Evolutionary conservation across 2,329 filamentous ascomycete species (phyloP).

Genomic region (Aspergillaceae sp.): DNA sequence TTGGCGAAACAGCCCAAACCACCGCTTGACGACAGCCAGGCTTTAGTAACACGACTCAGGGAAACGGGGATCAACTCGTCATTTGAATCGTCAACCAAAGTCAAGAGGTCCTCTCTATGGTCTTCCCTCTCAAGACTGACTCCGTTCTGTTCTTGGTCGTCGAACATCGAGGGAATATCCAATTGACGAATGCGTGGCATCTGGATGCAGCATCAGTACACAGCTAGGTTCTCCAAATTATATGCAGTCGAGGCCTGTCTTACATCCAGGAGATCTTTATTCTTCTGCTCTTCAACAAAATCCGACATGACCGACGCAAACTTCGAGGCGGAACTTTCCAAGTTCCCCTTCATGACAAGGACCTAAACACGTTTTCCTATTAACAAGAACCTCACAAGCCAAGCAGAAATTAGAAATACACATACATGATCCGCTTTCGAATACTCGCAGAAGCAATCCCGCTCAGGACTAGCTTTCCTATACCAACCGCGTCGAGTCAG

Average conservation of each 20-base stretch:
- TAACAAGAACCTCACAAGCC: background rate
- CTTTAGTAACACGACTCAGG: slow-evolving; percentile 9
- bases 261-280: slow-evolving; percentile 27
- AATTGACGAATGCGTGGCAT: slow-evolving; percentile 21
- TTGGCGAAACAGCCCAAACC: slow-evolving; percentile 17
- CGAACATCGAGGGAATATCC: slow-evolving; percentile 9
- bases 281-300: slow-evolving; percentile 21
- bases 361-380: slow-evolving; percentile 9
- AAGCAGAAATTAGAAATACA: background rate
- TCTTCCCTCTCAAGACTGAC: background rate
- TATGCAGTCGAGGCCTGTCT: background rate
- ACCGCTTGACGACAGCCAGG: slow-evolving; percentile 16
- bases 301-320: slow-evolving; percentile 11
- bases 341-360: slow-evolving; percentile 17
- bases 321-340: slow-evolving; percentile 4
- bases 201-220: slow-evolving; percentile 1
- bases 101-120: slow-evolving; percentile 5
- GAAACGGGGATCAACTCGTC: slow-evolving; percentile 8
- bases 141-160: slow-evolving; percentile 3
- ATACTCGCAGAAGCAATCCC: slow-evolving; percentile 15
- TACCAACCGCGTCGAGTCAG: background rate
- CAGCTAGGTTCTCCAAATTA: too few species aligned
- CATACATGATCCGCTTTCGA: slow-evolving; percentile 15
- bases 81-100: slow-evolving; percentile 10
- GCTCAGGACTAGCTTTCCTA: slow-evolving; percentile 5